A percentile compares a stretch with the other conserved stretches of the same genome.
Evolutionary conservation across 2,329 filamentous ascomycete genomes (phyloP).

Genomic region (Calonectria ilicicola): DNA sequence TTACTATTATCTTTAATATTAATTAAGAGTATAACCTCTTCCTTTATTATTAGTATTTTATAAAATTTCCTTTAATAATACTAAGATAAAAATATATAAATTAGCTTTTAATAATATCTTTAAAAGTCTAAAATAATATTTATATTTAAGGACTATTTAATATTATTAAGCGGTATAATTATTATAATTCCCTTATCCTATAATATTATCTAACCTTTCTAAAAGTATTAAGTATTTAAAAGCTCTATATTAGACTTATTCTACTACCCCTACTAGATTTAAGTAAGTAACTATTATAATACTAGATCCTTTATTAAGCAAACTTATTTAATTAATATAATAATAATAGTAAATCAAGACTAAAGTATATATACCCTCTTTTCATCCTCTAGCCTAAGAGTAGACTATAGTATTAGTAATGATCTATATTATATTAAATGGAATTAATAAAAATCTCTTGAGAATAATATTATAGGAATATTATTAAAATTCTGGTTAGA

Average conservation of each 20-base stretch:
- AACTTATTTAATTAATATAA: constrained; percentile 7
- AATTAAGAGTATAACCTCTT: not conserved
- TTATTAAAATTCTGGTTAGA: not conserved
- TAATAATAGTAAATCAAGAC: not conserved
- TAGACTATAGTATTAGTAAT: not conserved
- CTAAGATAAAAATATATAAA: not conserved
- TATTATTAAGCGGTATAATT: not conserved
- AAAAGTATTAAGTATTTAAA: not conserved
- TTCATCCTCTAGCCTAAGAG: too few species aligned
- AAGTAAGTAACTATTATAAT: not conserved
- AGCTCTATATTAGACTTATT: not conserved
- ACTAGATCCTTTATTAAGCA: not conserved
- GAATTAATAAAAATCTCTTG: not conserved
- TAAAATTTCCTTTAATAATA: not conserved
- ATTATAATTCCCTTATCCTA: not conserved
- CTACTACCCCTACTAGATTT: not conserved
- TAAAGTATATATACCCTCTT: not conserved
- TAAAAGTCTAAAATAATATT: not conserved
- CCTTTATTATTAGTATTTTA: not conserved
- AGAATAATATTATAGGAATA: not conserved
- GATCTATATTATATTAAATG: not conserved
- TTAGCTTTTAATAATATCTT: not conserved
- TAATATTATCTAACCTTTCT: not conserved
- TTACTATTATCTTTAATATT: not conserved
- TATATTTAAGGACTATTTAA: not conserved